phyloP scores from a whole-genome alignment of 352 stramenopile species.

The Phytophthora ramorum region DNA sequence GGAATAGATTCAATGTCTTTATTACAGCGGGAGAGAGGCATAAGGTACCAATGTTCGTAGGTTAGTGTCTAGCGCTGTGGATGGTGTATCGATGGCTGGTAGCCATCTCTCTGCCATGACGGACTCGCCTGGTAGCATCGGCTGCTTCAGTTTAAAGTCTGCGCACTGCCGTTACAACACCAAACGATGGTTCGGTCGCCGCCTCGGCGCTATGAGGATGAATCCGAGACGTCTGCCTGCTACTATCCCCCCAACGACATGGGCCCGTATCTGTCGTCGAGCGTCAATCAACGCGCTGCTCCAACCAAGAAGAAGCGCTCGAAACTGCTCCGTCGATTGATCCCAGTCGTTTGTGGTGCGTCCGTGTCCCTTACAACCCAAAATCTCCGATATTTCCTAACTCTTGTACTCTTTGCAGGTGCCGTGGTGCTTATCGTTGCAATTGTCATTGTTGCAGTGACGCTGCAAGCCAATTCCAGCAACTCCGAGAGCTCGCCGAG shows the following conservation, averaged over 20 bases:
- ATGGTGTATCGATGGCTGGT: constrained; percentile 4
- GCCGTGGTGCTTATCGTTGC: constrained; percentile 44
- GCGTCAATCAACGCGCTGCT: constrained; percentile 27
- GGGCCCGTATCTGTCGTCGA: constrained; percentile 37
- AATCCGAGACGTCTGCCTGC: constrained; percentile 29
- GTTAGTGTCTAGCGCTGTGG: background rate
- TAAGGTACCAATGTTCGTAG: background rate
- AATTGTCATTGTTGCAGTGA: constrained; percentile 49
- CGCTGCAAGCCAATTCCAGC: constrained; percentile 34
- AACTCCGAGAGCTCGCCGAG: constrained; percentile 4
- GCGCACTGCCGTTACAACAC: constrained; percentile 17
- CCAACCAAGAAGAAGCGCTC: constrained; percentile 33
- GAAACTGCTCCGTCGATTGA: constrained; percentile 22
- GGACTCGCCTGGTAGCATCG: background rate
- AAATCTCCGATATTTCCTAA: background rate
- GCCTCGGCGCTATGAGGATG: constrained; percentile 28
- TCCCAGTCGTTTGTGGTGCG: constrained; percentile 38
- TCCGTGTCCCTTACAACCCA: background rate
- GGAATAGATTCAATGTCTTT: background rate
- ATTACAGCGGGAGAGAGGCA: constrained; percentile 9
- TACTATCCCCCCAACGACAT: constrained; percentile 42
- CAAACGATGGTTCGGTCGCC: constrained; percentile 34
- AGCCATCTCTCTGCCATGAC: constrained; percentile 26
- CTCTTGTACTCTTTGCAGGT: constrained; percentile 6
- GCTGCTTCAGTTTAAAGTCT: constrained; percentile 33